Conservation (phyloP, 2,329 filamentous ascomycete species). For the Xylariaceae sp. region DNA sequence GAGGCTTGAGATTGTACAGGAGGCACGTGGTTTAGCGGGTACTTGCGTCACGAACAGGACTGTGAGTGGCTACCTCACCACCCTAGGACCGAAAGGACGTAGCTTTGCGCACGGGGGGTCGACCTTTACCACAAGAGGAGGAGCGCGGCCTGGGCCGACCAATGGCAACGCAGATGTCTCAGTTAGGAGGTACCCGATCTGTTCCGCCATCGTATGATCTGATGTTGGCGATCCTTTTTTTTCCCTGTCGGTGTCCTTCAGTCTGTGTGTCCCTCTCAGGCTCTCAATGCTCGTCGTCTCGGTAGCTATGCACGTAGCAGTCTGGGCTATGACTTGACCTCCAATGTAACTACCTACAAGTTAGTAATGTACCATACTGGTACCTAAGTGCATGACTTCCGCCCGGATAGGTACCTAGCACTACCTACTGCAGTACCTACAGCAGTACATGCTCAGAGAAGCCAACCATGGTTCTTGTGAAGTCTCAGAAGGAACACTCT, state of each 20-base stretch:
- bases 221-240: slow-evolving; percentile 4
- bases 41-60: slow-evolving; percentile 1
- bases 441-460: too few species aligned
- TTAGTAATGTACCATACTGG: too few species aligned
- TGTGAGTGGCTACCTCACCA: slow-evolving; percentile 2
- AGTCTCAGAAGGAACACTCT: too few species aligned
- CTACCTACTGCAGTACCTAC: background rate
- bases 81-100: slow-evolving; percentile 6
- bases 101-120: background rate
- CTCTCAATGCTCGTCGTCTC: background rate
- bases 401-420: too few species aligned
- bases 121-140: background rate
- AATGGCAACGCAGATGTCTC: background rate
- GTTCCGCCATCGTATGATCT: slow-evolving; percentile 22
- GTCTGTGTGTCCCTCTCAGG: slow-evolving; percentile 10
- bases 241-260: slow-evolving; percentile 12
- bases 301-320: too few species aligned
- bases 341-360: too few species aligned
- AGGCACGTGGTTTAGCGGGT: slow-evolving; percentile 13
- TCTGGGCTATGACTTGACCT: too few species aligned
- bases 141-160: background rate
- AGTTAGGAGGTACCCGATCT: slow-evolving; percentile 11
- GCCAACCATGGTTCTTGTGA: too few species aligned
- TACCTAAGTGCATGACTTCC: too few species aligned
- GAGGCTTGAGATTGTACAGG: background rate